Evolutionary conservation across 2,329 filamentous ascomycete genomes (phyloP).

Genomic region (Stachybotrys echinatus): DNA sequence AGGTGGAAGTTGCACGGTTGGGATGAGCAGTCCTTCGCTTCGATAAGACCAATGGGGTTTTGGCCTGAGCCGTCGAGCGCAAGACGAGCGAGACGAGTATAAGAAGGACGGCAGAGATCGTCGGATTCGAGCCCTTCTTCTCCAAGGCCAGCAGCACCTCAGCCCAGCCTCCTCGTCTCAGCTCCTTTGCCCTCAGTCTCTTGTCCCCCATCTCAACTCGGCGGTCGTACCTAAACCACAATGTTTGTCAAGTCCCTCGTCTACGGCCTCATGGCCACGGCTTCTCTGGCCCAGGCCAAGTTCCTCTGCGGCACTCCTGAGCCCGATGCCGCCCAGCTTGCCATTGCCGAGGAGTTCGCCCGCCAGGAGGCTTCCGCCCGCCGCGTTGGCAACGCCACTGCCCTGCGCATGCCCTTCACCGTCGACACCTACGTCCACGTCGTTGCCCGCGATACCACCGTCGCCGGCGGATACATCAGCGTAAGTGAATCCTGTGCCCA

Average conservation of each 20-base stretch:
- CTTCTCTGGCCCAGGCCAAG: slow-evolving; percentile 5
- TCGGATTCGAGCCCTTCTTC: not conserved
- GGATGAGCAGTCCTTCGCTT: not conserved
- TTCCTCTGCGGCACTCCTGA: slow-evolving; percentile 11
- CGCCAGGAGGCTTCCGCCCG: slow-evolving; percentile 8
- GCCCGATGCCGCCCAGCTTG: slow-evolving; percentile 10
- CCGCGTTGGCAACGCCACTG: slow-evolving; percentile 16
- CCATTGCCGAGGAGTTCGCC: slow-evolving; percentile 10
- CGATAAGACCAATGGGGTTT: not conserved
- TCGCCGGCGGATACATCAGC: slow-evolving; percentile 26
- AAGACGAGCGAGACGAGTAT: not conserved
- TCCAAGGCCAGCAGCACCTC: slow-evolving; percentile 1
- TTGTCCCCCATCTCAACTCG: not conserved
- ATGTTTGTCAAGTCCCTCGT: slow-evolving; percentile 10
- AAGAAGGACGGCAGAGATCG: not conserved
- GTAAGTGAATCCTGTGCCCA: slow-evolving; percentile 15
- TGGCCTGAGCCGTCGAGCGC: not conserved
- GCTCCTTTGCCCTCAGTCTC: not conserved
- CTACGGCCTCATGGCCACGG: slow-evolving; percentile 13
- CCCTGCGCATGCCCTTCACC: not conserved
- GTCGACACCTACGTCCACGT: slow-evolving; percentile 32
- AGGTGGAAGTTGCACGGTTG: not conserved
- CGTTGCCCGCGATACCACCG: slow-evolving; percentile 21
- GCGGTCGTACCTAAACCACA: slow-evolving; percentile 2
- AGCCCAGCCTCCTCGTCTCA: not conserved